Conservation (phyloP, 2,329 filamentous ascomycete species). For the Trichoderma koningii region DNA sequence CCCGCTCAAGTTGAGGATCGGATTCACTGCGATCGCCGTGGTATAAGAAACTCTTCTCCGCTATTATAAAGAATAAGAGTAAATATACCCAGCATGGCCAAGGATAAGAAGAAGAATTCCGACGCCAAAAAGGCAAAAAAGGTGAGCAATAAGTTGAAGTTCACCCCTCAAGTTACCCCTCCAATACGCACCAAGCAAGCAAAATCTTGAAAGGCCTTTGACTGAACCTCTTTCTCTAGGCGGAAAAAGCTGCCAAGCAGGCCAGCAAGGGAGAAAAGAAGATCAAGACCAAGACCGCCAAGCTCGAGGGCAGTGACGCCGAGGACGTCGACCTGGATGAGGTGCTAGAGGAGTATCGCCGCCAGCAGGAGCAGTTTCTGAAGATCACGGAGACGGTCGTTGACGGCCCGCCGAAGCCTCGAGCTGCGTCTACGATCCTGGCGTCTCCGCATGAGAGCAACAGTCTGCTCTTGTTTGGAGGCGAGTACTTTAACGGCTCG, state of each 20-base stretch:
- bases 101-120: conserved; percentile 54
- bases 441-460: conserved; percentile 84
- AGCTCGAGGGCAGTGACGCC: conserved; percentile 78
- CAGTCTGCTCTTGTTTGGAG: conserved; percentile 88
- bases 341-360: conserved; percentile 89
- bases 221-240: conserved; percentile 38
- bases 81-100: conserved; percentile 45
- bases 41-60: neutral
- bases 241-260: conserved; percentile 74
- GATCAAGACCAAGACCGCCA: conserved; percentile 68
- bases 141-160: conserved; percentile 36
- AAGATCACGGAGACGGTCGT: conserved; percentile 84
- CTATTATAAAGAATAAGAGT: neutral
- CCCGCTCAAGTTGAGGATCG: neutral
- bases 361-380: conserved; percentile 89
- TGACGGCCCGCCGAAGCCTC: conserved; percentile 71
- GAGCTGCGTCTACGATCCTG: conserved; percentile 78
- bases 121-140: conserved; percentile 56
- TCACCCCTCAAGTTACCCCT: conserved; percentile 22
- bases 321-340: conserved; percentile 93
- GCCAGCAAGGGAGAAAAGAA: conserved; percentile 90
- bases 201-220: conserved; percentile 27
- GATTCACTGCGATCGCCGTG: neutral
- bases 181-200: neutral
- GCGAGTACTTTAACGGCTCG: conserved; percentile 93